Base-by-base conservation (phyloP, 2,329 filamentous ascomycete species). In the Cadophora sp. region DNA sequence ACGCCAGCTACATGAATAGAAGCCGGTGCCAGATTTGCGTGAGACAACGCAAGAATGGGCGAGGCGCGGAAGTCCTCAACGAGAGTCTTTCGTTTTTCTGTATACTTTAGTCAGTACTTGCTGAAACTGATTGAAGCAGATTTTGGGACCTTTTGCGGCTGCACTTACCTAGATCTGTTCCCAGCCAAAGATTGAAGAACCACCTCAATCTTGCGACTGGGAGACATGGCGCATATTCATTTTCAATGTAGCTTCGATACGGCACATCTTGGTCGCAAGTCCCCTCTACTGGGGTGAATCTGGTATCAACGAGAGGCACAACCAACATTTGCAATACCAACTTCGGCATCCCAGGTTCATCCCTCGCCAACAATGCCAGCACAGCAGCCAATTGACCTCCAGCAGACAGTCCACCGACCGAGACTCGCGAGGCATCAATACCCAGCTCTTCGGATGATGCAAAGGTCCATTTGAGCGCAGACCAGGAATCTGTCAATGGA, bases 401-500 rank as follows among this genome's bases (percentile, higher is more conserved):
- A 30, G 27, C 27, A 30, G 27, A 30, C 27, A 30, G 27, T 30
- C 27, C 27, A 30, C 27, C 27, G 27, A 30, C 6, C 27, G 27
- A 30, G 1, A 30, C 27, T 30, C 27, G 27, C 6, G 27, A 30
- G 6, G 27, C 27, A 30, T 30, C 27, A 30, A 30, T 30, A 30
- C 62, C 59, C 39, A 72, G 53, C 20, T 66, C 39, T 3, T 62
- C 59, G 7, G 68, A 66, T 13, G 67, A n/a, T 1, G 59, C 59
- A 51, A 73, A 67, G 6, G 60, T 73, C 81, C 81, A 84, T 71
- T 79, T 73, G 45, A 83, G 65, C 9, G 78, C 79, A 62, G 83
- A 80, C 79, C 80, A 84, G 43, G 75, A 75, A 68, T 84, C 83
- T 16, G 79, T 73, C n/a, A 79, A 75, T 18, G 79, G 79, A 6